phyloP scores from a whole-genome alignment of 768 basidiomycete species.

The Xanthoconium purpureum region DNA sequence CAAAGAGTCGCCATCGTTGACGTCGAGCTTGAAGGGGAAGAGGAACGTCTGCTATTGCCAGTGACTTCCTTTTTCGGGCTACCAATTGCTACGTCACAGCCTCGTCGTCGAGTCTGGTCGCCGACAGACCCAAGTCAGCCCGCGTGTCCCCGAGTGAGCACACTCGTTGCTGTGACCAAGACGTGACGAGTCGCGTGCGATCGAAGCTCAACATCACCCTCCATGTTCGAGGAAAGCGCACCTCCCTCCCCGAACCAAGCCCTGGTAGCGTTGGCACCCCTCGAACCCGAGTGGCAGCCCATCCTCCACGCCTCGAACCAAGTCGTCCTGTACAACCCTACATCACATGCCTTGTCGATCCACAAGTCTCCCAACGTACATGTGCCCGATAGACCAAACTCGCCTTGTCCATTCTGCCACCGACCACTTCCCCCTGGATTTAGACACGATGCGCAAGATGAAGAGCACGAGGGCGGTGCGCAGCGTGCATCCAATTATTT shows the following conservation, averaged over 20 bases:
- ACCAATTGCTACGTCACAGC: too few species aligned
- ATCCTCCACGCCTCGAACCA: constrained; percentile 83
- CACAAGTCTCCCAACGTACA: constrained; percentile 31
- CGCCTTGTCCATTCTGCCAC: constrained; percentile 73
- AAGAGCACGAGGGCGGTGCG: constrained; percentile 38
- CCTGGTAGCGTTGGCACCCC: constrained; percentile 25
- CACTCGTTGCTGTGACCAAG: background rate
- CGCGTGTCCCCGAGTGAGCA: too few species aligned
- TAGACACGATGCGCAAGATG: constrained; percentile 21
- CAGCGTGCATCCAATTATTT: constrained; percentile 76
- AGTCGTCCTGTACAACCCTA: constrained; percentile 84
- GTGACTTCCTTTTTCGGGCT: constrained; percentile 1
- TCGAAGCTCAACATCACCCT: constrained; percentile 1
- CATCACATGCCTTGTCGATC: constrained; percentile 78
- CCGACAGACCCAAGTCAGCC: background rate
- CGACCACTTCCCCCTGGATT: constrained; percentile 52
- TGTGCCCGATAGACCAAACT: constrained; percentile 22
- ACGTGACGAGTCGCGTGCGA: constrained; percentile 5
- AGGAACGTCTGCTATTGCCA: too few species aligned
- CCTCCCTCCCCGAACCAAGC: constrained; percentile 33
- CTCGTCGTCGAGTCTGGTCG: background rate
- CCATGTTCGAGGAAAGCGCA: constrained; percentile 32
- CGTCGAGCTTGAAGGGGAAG: too few species aligned
- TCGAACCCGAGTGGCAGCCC: constrained; percentile 60
- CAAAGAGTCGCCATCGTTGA: too few species aligned